Conservation (phyloP, 345 rosid species). For the Salix exigua region DNA sequence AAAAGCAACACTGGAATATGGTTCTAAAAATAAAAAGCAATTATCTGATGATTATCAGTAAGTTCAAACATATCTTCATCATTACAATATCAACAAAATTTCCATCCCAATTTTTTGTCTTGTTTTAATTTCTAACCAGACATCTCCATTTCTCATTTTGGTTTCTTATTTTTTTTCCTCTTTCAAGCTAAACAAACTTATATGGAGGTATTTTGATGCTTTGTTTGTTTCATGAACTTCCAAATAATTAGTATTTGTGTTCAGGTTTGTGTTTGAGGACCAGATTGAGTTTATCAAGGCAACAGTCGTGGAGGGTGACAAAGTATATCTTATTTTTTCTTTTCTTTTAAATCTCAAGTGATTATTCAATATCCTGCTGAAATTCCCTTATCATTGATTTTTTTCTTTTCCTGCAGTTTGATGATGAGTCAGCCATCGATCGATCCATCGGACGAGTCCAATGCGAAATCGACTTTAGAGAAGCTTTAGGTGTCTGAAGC, state of each 20-base stretch:
- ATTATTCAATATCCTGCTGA: background rate
- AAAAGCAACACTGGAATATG: conserved; percentile 72
- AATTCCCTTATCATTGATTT: background rate
- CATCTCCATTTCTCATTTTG: conserved; percentile 10
- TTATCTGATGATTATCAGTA: conserved; percentile 71
- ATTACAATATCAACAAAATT: background rate
- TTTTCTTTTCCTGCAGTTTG: conserved; percentile 42
- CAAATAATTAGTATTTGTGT: background rate
- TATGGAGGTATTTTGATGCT: background rate
- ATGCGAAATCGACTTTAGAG: conserved; percentile 63
- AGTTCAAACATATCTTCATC: conserved; percentile 23
- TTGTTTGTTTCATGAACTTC: background rate
- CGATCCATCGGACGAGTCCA: conserved; percentile 37
- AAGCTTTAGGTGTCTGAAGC: conserved; percentile 60
- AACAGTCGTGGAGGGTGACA: conserved; percentile 79
- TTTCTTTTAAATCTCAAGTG: conserved; percentile 1
- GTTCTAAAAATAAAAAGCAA: conserved; percentile 73
- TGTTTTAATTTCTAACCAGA: background rate
- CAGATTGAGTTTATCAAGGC: conserved; percentile 89
- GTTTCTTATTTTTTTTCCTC: background rate
- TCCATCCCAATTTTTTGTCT: background rate
- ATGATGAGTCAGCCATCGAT: conserved; percentile 36
- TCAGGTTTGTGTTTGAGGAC: conserved; percentile 89
- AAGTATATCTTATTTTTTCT: conserved; percentile 36
- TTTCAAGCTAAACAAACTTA: background rate